Evolutionary conservation across 2,329 filamentous ascomycete genomes (phyloP).

Genomic region (Talaromyces marneffei): DNA sequence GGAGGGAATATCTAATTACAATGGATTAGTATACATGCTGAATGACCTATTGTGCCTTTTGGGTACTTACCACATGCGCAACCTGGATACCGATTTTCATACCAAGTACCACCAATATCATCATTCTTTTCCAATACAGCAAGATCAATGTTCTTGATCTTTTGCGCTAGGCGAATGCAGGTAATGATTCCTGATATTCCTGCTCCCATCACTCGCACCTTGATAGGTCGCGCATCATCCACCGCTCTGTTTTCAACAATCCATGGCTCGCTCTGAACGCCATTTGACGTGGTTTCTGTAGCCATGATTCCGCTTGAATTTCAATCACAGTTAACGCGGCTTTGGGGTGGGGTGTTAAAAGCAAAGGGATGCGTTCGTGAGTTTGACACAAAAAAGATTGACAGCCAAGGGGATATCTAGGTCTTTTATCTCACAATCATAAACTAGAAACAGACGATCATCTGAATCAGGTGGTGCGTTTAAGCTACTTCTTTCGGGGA

Average conservation of each 20-base stretch:
- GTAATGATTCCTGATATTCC: slow-evolving; percentile 21
- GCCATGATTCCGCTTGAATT: background rate
- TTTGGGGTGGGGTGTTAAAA: background rate
- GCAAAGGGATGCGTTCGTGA: background rate
- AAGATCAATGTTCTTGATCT: slow-evolving; percentile 12
- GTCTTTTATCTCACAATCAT: background rate
- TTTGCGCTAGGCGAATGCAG: slow-evolving; percentile 19
- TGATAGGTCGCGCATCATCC: slow-evolving; percentile 18
- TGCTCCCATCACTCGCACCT: slow-evolving; percentile 19
- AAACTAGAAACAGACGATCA: too few species aligned
- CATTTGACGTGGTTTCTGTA: background rate
- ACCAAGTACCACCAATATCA: slow-evolving; percentile 17
- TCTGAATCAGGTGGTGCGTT: background rate
- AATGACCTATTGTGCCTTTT: background rate
- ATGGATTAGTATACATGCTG: background rate
- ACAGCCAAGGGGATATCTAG: background rate
- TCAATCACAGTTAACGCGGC: background rate
- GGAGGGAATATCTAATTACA: slow-evolving; percentile 10
- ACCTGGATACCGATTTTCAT: slow-evolving; percentile 17
- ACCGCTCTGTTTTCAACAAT: slow-evolving; percentile 17
- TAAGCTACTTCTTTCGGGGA: background rate
- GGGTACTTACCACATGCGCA: slow-evolving; percentile 13
- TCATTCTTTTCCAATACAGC: slow-evolving; percentile 16
- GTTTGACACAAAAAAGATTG: background rate
- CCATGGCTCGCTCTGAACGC: background rate